Conservation (phyloP, 148 eudicot species). For the Rhododendron ovatum region DNA sequence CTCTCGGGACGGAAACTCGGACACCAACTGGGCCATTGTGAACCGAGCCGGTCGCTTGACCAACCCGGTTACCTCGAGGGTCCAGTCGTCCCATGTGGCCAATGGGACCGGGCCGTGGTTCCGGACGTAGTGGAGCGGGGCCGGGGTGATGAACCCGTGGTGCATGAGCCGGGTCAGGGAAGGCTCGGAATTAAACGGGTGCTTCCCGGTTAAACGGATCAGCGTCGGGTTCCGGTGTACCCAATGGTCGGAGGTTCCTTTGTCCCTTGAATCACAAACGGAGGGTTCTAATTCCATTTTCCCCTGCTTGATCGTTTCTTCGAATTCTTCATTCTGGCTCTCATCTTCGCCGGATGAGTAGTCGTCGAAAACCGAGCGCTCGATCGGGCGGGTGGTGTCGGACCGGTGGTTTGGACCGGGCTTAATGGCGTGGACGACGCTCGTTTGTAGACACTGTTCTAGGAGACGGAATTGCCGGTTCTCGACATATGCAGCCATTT, state of each 20-base stretch:
- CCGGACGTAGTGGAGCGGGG: conserved; percentile 86
- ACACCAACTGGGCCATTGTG: conserved; percentile 61
- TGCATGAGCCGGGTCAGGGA: conserved; percentile 80
- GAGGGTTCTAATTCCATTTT: conserved; percentile 60
- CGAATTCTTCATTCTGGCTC: conserved; percentile 17
- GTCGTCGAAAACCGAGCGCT: background rate
- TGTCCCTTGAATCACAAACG: conserved; percentile 50
- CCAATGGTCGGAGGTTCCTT: conserved; percentile 82
- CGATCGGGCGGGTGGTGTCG: conserved; percentile 10
- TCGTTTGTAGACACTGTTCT: conserved; percentile 29
- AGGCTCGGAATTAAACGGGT: conserved; percentile 92
- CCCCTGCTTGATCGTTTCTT: conserved; percentile 35
- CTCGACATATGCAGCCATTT: conserved; percentile 76
- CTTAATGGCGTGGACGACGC: conserved; percentile 25
- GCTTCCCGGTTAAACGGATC: conserved; percentile 93
- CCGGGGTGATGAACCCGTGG: conserved; percentile 94
- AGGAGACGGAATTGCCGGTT: conserved; percentile 51
- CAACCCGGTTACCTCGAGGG: conserved; percentile 69
- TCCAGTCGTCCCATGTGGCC: conserved; percentile 70
- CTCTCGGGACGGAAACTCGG: conserved; percentile 58
- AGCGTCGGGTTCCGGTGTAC: conserved; percentile 59
- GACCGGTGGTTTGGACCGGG: conserved; percentile 37
- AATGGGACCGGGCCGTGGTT: conserved; percentile 87
- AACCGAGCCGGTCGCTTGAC: conserved; percentile 52
- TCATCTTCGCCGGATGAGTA: conserved; percentile 42